These are phyloP conservation scores for Fusarium sp. DNA, from an alignment of 2,329 filamentous ascomycete genomes.

Conservation along the genomic window DNA sequence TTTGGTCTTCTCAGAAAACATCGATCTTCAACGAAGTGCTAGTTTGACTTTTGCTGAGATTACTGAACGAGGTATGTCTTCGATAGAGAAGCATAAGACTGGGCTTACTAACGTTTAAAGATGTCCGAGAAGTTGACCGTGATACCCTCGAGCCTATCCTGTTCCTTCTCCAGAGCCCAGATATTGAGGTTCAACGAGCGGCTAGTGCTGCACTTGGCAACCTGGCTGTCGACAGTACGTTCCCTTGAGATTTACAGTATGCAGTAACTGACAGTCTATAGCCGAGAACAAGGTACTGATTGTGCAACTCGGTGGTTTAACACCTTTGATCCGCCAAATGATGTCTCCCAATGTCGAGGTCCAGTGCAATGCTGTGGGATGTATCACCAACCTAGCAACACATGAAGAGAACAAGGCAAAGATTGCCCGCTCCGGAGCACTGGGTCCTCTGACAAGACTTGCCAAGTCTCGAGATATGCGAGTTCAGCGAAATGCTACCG, in stretches of 20 bases:
- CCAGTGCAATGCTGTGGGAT: conserved; percentile 98
- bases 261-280: conserved; percentile 61
- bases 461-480: conserved; percentile 99
- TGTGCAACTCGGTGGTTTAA: conserved; percentile 89
- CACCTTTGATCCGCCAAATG: conserved; percentile 96
- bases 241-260: background rate
- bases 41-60: conserved; percentile 99
- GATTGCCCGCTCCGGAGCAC: conserved; percentile 93
- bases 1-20: conserved; percentile 97
- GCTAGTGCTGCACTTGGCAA: conserved; percentile 97
- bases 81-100: background rate
- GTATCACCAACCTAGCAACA: conserved; percentile 97
- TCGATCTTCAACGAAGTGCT: conserved; percentile 95
- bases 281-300: conserved; percentile 98
- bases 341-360: conserved; percentile 98
- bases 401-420: conserved; percentile 99
- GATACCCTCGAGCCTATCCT: conserved; percentile 96
- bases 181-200: conserved; percentile 96
- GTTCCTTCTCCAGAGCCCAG: conserved; percentile 91
- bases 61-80: conserved; percentile 88
- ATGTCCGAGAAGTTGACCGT: conserved; percentile 95
- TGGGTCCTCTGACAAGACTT: conserved; percentile 88
- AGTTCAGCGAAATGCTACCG: conserved; percentile 96
- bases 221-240: conserved; percentile 93
- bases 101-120: conserved; percentile 60